These are phyloP conservation scores for Emergomyces pasteurianus DNA, from an alignment of 2,329 filamentous ascomycete genomes.

Conservation along the genomic window DNA sequence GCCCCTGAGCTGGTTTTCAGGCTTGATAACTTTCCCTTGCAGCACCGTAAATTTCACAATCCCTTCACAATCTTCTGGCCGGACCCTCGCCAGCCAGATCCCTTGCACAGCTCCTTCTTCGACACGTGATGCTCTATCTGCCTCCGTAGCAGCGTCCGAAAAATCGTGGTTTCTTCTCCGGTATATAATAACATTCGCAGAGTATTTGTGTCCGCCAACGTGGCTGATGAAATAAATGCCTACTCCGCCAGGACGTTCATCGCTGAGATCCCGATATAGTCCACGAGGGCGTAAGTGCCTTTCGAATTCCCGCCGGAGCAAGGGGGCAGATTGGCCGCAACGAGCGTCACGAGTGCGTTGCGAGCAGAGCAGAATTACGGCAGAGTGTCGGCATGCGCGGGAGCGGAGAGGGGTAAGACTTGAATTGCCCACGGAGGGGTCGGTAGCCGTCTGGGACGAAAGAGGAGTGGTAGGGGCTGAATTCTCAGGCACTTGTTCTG, in stretches of 20 bases:
- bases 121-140: constrained; percentile 22
- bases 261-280: constrained; percentile 74
- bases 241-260: constrained; percentile 80
- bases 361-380: constrained; percentile 84
- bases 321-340: constrained; percentile 84
- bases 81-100: constrained; percentile 79
- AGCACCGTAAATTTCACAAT: constrained; percentile 79
- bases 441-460: constrained; percentile 8
- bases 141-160: constrained; percentile 9
- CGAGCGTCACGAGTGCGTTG: constrained; percentile 89
- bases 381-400: constrained; percentile 66
- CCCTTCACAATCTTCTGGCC: constrained; percentile 85
- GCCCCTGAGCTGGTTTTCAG: constrained; percentile 69
- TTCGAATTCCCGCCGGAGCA: constrained; percentile 80
- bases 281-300: constrained; percentile 75
- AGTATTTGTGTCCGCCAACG: constrained; percentile 93
- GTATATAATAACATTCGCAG: constrained; percentile 89
- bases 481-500: constrained; percentile 5
- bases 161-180: constrained; percentile 40
- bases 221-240: constrained; percentile 96
- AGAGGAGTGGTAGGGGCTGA: neutral
- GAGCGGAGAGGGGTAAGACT: constrained; percentile 37
- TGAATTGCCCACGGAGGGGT: constrained; percentile 12
- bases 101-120: constrained; percentile 63
- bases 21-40: constrained; percentile 90